These are phyloP conservation scores for Candida succiphila DNA, from an alignment of 805 yeast genomes.

Conservation along the genomic window DNA sequence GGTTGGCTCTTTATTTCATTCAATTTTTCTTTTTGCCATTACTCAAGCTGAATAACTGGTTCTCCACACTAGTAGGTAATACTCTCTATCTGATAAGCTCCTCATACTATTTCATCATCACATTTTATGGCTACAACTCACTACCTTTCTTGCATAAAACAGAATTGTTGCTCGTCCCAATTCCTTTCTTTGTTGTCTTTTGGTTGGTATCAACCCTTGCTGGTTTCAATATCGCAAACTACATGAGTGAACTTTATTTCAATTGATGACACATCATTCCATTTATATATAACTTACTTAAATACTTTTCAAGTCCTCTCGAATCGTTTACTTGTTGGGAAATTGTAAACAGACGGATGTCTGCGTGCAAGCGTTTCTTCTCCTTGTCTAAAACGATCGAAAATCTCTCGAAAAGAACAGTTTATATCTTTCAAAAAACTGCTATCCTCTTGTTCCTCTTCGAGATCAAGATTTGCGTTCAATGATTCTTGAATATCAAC, in stretches of 20 bases:
- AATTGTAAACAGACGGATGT: no score
- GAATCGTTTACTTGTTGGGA: no score
- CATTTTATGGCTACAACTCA: conserved; percentile 83
- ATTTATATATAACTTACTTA: no score
- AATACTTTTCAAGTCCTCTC: no score
- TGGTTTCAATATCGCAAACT: conserved; percentile 66
- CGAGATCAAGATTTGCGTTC: no score
- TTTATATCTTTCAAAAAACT: no score
- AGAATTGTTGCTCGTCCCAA: conserved; percentile 52
- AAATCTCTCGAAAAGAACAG: no score
- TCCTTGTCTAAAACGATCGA: neutral
- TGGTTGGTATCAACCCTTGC: conserved; percentile 52
- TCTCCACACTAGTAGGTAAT: conserved; percentile 70
- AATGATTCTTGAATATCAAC: no score
- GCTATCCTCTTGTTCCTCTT: no score
- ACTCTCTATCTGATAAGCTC: conserved; percentile 65
- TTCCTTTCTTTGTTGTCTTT: conserved; percentile 45
- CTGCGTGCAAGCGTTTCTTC: neutral
- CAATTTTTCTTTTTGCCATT: conserved; percentile 73
- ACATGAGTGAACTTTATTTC: conserved; percentile 37
- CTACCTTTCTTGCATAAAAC: conserved; percentile 59
- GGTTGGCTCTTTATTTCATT: conserved; percentile 65
- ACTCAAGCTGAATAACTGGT: conserved; percentile 50
- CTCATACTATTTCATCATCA: conserved; percentile 66
- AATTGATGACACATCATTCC: conserved; percentile 4